Percentiles rank a stretch among this genome's conserved stretches.
Conservation (phyloP, 768 basidiomycete species). For the Mycena kentingensis region DNA sequence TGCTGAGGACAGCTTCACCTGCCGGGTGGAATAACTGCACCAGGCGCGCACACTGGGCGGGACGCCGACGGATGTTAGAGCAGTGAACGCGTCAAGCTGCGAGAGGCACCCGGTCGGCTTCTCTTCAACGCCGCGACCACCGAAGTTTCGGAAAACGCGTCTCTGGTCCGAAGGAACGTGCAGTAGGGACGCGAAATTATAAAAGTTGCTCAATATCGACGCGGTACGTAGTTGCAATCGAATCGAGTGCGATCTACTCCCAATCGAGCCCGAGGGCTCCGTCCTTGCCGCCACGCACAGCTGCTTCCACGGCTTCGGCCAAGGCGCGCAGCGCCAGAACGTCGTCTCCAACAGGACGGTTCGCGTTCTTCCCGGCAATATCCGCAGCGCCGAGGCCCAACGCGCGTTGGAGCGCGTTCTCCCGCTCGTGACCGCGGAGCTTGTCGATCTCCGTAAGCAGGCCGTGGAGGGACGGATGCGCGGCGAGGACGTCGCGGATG, state of each 20-base stretch:
- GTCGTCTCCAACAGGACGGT: constrained; percentile 48
- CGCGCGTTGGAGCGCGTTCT: constrained; percentile 63
- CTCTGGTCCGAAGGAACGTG: too few relatives aligned
- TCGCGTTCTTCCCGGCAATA: constrained; percentile 34
- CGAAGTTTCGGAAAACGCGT: too few relatives aligned
- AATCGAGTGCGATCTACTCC: constrained; percentile 32
- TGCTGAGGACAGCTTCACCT: too few relatives aligned
- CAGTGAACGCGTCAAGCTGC: too few relatives aligned
- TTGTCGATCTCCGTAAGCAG: constrained; percentile 61
- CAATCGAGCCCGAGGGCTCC: constrained; percentile 67
- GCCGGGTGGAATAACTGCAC: too few relatives aligned
- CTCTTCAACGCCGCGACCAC: too few relatives aligned
- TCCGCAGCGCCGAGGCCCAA: constrained; percentile 59
- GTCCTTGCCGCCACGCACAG: constrained; percentile 58
- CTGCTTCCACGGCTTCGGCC: constrained; percentile 67
- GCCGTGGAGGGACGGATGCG: constrained; percentile 52
- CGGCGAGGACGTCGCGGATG: constrained; percentile 56
- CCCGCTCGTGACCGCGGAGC: constrained; percentile 64
- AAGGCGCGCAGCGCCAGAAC: constrained; percentile 54
- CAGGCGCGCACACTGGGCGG: too few relatives aligned
- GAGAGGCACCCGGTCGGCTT: too few relatives aligned
- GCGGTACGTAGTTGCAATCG: background rate
- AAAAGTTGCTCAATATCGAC: too few relatives aligned
- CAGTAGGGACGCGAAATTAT: too few relatives aligned
- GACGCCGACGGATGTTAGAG: too few relatives aligned